Base-by-base conservation (phyloP, 1,284 basidiomycete species). In the Hypsizygus ulmarius region DNA sequence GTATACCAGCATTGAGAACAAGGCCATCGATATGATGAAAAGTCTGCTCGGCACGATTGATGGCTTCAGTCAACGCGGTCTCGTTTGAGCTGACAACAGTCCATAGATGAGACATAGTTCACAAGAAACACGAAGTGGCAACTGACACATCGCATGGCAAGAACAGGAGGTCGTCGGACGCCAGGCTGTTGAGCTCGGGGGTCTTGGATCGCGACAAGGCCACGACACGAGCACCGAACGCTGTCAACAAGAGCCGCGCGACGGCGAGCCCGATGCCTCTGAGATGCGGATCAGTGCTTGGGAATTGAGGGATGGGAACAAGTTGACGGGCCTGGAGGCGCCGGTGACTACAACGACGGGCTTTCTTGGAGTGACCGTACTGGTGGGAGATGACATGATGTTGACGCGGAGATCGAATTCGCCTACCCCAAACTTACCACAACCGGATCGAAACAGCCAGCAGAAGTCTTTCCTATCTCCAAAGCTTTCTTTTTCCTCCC, bases 231-330 rank as follows among this genome's bases (percentile, higher is more conserved):
- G 79, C 75, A 41, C 73, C 66, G 67, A 82, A 82, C 44, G 75
- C 75, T 16, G 73, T 61, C 37, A 93, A 74, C 18, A 94, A 74
- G 37, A 79, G 71, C 14, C 63, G 73, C 32, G 85, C 78, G 47
- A 86, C 76, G 14, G 86, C 88, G 39, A 94, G 79, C 1, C 93
- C 93, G 49, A 96, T 83, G 28, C 93, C 93, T 73, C 89, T 89
- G 59, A 19, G 37, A 28, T 47, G 54, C 38, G 61, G 52, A 47
- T 44, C 39, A 37, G 37, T 46, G 3, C 33, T n/a, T n/a, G n/a
- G n/a, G 45, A 15, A 11, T 38, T 18, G 21, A 38, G 16, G 47
- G 40, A 45, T 45, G 8, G 15, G 44, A 44, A 36, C 47, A 10
- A 46, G 51, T 41, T 39, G 40, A 57, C 54, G 60, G 60, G 87